Base-by-base conservation (phyloP, 2,329 filamentous ascomycete genomes). In the Phialophora macrospora region DNA sequence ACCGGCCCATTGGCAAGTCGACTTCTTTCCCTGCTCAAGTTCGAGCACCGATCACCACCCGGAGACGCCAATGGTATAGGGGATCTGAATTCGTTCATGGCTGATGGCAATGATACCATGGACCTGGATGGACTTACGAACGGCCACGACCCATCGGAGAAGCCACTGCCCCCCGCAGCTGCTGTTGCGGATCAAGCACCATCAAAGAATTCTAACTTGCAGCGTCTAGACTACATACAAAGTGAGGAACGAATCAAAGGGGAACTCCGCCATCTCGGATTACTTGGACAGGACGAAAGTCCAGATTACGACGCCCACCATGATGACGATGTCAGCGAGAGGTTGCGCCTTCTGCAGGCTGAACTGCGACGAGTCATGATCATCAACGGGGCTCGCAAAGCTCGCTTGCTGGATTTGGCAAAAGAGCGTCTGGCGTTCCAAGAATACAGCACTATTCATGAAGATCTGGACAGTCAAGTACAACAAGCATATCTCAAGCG, bases 401-500 rank as follows among this genome's bases (percentile, higher is more conserved):
- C 92, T 6, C 87, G 93, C 2, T 83, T 99, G 11, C 88, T 92
- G 1, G 93, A 97, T 44, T 84, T 97, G 30, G 92, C 95, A 7
- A 90, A 93, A 72, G 93, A 97, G 76, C 89, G 92, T 70, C 94
- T 99, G 87, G 95, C 95, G 0, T 89, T 95, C 79, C 95, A 99
- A 75, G 95, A 99, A 77, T 99, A 97, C 81, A 90, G 90, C 77
- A 97, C 93, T 63, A 99, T 99, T 72, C 89, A 96, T 58, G 95
- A 99, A 76, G 95, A 99, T 76, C 88, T 99, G 24, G 95, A 99
- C 81, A 88, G 89, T 49, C 95, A 98, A 76, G 93, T 98, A 49
- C 93, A 98, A 75, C 90, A 92, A 59, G 94, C 95, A 3, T 99
- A 98, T 75, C 88, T 96, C 52, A 99, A 99, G 81, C 90, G 95